Conservation (phyloP, 352 stramenopile species). For the Lagenidium giganteum region DNA sequence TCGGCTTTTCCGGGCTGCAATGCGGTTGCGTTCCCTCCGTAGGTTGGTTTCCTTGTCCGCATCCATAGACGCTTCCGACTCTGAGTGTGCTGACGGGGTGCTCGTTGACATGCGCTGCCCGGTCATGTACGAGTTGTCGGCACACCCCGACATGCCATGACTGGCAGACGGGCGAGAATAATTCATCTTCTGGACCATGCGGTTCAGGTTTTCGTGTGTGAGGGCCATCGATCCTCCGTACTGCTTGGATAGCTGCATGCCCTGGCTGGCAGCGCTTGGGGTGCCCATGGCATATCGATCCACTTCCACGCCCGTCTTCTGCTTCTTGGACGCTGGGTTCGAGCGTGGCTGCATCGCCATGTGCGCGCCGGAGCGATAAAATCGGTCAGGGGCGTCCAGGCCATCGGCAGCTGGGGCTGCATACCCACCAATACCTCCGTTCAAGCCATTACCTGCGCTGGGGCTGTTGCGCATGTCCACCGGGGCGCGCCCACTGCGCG, state of each 20-base stretch:
- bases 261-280: neutral
- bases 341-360: conserved; percentile 49
- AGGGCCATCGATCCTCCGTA: conserved; percentile 24
- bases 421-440: conserved; percentile 19
- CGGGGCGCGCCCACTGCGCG: conserved; percentile 18
- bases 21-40: conserved; percentile 80
- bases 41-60: conserved; percentile 60
- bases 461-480: neutral
- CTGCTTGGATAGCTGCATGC: conserved; percentile 7
- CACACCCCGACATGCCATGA: conserved; percentile 54
- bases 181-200: conserved; percentile 45
- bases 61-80: conserved; percentile 66
- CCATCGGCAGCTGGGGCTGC: conserved; percentile 14
- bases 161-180: conserved; percentile 27
- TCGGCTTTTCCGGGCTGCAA: conserved; percentile 75
- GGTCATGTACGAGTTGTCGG: conserved; percentile 58
- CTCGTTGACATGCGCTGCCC: conserved; percentile 33
- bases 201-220: conserved; percentile 62
- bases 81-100: conserved; percentile 65
- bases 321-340: conserved; percentile 47
- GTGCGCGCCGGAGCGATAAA: conserved; percentile 44
- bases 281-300: neutral
- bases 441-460: neutral
- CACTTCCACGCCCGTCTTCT: conserved; percentile 26
- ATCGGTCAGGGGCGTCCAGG: conserved; percentile 35